Evolutionary conservation across 2,329 filamentous ascomycete genomes (phyloP).

Genomic region (Pleurostoma richardsiae): DNA sequence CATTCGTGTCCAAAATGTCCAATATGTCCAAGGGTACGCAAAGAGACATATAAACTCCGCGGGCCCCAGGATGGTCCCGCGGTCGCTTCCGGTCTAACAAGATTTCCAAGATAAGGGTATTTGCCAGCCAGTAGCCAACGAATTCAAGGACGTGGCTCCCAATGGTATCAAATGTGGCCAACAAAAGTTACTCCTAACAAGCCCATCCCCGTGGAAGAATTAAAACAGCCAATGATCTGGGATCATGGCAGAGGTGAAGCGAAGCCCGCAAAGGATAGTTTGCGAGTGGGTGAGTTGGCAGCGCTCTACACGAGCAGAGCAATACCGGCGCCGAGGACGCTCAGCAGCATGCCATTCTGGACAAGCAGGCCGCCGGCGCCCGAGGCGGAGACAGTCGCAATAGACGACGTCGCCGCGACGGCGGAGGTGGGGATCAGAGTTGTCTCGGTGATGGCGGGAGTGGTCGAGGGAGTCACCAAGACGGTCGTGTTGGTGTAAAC

Average conservation of each 20-base stretch:
- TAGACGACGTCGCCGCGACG: slow-evolving; percentile 12
- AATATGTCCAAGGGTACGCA: neutral
- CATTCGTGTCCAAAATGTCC: neutral
- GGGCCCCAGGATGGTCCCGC: neutral
- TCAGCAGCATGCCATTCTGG: slow-evolving; percentile 33
- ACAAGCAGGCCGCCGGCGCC: slow-evolving; percentile 28
- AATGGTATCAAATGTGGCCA: slow-evolving; percentile 1
- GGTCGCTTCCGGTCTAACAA: neutral
- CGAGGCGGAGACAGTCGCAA: slow-evolving; percentile 14
- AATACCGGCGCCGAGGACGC: slow-evolving; percentile 31
- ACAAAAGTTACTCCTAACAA: slow-evolving; percentile 15
- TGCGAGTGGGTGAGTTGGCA: neutral
- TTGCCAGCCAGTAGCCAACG: slow-evolving; percentile 9
- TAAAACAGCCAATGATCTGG: slow-evolving; percentile 1
- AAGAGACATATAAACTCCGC: neutral
- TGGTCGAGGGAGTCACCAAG: slow-evolving; percentile 14
- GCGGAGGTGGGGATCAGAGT: slow-evolving; percentile 12
- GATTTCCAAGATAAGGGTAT: slow-evolving; percentile 5
- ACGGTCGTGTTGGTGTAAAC: slow-evolving; percentile 13
- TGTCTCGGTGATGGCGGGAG: slow-evolving; percentile 16
- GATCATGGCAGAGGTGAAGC: neutral
- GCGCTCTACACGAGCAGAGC: slow-evolving; percentile 26
- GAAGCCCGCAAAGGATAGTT: slow-evolving; percentile 6
- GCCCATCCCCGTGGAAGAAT: slow-evolving; percentile 8
- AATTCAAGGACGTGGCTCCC: slow-evolving; percentile 1